Evolutionary conservation across 495 filamentous ascomycete species (phyloP).

Genomic region (Aspergillus bertholletiae): DNA sequence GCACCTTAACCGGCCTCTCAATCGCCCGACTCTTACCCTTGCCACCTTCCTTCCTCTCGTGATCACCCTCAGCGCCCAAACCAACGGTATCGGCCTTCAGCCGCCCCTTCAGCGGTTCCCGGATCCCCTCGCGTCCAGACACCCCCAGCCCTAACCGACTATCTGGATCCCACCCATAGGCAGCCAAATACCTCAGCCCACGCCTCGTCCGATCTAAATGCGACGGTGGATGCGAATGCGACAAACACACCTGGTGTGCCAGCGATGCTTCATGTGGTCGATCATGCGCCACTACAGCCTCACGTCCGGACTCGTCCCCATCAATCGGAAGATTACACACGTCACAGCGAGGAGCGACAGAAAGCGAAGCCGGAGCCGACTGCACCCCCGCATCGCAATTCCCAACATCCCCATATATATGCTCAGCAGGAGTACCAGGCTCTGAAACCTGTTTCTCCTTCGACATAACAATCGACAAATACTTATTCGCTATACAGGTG

Average conservation of each 20-base stretch:
- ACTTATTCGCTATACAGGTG: constrained; percentile 59
- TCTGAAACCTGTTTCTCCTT: constrained; percentile 21
- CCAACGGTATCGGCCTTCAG: constrained; percentile 73
- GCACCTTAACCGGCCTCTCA: constrained; percentile 45
- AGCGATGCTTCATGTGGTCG: constrained; percentile 65
- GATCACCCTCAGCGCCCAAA: constrained; percentile 49
- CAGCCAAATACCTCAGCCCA: constrained; percentile 70
- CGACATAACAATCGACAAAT: constrained; percentile 68
- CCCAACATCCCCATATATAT: not conserved
- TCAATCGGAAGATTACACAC: constrained; percentile 57
- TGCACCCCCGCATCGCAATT: not conserved
- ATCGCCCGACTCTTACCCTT: constrained; percentile 32
- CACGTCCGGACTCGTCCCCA: not conserved
- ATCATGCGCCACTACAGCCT: constrained; percentile 4
- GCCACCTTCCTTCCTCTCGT: constrained; percentile 20
- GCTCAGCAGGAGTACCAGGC: constrained; percentile 15
- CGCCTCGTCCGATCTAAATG: constrained; percentile 73
- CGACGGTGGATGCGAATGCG: constrained; percentile 82
- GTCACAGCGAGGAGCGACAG: constrained; percentile 36
- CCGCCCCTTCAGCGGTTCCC: constrained; percentile 69
- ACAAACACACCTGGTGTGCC: constrained; percentile 76
- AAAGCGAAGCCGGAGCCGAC: constrained; percentile 1
- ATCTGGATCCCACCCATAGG: constrained; percentile 88
- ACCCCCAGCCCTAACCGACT: constrained; percentile 68
- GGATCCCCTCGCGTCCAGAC: constrained; percentile 63